Evolutionary conservation across 1,284 basidiomycete species (phyloP).

Genomic region (Cronartium quercuum): DNA sequence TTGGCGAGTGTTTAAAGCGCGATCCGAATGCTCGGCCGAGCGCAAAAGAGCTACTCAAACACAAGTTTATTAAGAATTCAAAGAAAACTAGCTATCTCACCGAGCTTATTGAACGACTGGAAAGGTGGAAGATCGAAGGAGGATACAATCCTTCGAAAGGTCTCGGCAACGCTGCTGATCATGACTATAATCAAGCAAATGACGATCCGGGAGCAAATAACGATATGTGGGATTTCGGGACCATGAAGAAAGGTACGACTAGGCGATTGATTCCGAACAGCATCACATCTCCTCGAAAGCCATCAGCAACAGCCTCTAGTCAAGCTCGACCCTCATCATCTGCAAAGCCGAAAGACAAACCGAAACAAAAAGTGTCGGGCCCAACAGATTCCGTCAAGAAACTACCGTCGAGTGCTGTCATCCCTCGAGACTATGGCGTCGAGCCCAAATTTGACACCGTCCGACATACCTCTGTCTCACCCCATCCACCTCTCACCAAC

Average conservation of each 20-base stretch:
- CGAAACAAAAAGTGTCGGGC: constrained; percentile 54
- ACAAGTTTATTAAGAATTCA: constrained; percentile 89
- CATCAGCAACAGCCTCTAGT: constrained; percentile 41
- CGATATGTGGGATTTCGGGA: constrained; percentile 92
- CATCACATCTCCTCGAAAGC: constrained; percentile 6
- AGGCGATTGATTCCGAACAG: constrained; percentile 26
- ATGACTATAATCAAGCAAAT: constrained; percentile 56
- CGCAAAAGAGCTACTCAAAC: constrained; percentile 88
- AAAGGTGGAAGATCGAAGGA: constrained; percentile 78
- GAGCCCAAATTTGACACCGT: constrained; percentile 43
- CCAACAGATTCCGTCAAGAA: constrained; percentile 19
- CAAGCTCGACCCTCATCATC: constrained; percentile 53
- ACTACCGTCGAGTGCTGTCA: constrained; percentile 40
- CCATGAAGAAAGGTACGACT: constrained; percentile 59
- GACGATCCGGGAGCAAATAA: constrained; percentile 66
- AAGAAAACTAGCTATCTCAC: constrained; percentile 90
- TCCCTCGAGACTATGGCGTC: constrained; percentile 35
- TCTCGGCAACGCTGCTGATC: constrained; percentile 67
- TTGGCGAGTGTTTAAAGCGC: constrained; percentile 81
- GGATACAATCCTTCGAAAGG: constrained; percentile 22
- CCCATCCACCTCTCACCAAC: constrained; percentile 31
- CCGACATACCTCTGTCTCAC: constrained; percentile 38
- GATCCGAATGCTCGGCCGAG: constrained; percentile 88
- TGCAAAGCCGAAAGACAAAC: constrained; percentile 59
- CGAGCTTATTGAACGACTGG: constrained; percentile 87